phyloP scores from a whole-genome alignment of 345 rosid species.

The Murraya paniculata region DNA sequence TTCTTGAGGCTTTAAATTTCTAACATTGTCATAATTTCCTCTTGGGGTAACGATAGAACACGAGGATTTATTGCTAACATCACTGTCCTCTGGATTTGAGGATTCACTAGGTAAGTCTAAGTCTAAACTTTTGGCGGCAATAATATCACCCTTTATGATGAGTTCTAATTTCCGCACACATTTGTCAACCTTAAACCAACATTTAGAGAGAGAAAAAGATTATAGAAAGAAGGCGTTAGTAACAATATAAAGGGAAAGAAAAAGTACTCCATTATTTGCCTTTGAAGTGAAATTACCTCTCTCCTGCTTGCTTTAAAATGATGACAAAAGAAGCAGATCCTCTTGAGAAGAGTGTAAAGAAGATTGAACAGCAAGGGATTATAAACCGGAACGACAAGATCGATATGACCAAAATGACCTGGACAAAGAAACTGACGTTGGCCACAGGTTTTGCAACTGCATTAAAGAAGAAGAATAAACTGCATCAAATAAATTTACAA shows the following conservation, averaged over 20 bases:
- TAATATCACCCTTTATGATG: constrained; percentile 72
- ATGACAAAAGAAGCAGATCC: constrained; percentile 64
- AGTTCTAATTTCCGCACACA: constrained; percentile 62
- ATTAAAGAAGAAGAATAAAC: constrained; percentile 15
- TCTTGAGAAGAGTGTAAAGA: constrained; percentile 55
- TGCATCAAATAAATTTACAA: constrained; percentile 7
- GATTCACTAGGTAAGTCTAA: constrained; percentile 26
- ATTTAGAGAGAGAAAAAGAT: constrained; percentile 1
- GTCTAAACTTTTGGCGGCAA: constrained; percentile 60
- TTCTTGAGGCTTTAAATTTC: constrained; percentile 26
- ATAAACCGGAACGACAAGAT: constrained; percentile 66
- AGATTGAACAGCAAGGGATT: constrained; percentile 73
- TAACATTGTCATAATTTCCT: constrained; percentile 21
- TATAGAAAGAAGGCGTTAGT: constrained; percentile 9
- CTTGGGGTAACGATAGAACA: constrained; percentile 33
- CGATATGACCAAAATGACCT: constrained; percentile 93
- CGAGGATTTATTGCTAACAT: constrained; percentile 37
- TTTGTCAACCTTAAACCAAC: constrained; percentile 50
- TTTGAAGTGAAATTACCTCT: constrained; percentile 36
- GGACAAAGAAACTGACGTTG: constrained; percentile 58
- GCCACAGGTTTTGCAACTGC: constrained; percentile 86
- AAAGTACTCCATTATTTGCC: constrained; percentile 1
- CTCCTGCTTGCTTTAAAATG: constrained; percentile 41
- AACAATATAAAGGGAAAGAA: not conserved
- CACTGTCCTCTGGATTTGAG: constrained; percentile 35